A percentile compares a stretch with the other conserved stretches of the same genome.
These are phyloP conservation scores for Colletotrichum australisinense DNA, from an alignment of 2,329 filamentous ascomycete species.

Conservation along the genomic window DNA sequence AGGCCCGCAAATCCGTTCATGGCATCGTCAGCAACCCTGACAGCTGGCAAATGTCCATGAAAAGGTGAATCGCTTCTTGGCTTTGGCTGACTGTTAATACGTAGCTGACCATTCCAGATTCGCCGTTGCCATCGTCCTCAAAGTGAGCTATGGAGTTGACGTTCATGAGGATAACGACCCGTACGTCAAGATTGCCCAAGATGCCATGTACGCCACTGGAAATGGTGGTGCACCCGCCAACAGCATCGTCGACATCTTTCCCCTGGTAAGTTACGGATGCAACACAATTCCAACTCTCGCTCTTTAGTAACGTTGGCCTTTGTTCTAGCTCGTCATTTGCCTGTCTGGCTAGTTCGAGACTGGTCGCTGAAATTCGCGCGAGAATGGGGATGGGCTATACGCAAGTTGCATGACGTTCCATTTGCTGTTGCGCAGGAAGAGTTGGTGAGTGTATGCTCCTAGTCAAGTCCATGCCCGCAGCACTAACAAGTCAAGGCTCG, in stretches of 20 bases:
- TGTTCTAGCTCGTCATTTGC: conserved; percentile 50
- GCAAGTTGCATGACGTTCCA: conserved; percentile 46
- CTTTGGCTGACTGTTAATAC: not conserved
- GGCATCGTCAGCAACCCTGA: conserved; percentile 36
- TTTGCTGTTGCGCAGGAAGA: conserved; percentile 43
- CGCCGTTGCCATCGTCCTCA: conserved; percentile 46
- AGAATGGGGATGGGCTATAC: conserved; percentile 48
- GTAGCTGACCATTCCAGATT: conserved; percentile 37
- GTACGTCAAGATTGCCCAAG: conserved; percentile 40
- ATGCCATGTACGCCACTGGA: conserved; percentile 42
- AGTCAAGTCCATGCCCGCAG: conserved; percentile 30
- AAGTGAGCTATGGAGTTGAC: conserved; percentile 46
- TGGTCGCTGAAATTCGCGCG: conserved; percentile 47
- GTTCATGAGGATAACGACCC: conserved; percentile 43
- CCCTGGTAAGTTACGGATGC: conserved; percentile 44
- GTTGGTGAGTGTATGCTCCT: conserved; percentile 37
- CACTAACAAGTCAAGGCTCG: conserved; percentile 28
- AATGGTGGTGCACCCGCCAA: conserved; percentile 46
- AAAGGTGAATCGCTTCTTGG: conserved; percentile 12
- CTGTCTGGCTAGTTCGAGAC: conserved; percentile 47
- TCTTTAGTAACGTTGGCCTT: conserved; percentile 39
- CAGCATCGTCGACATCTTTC: conserved; percentile 61
- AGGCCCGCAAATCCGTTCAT: conserved; percentile 43
- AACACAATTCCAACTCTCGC: conserved; percentile 29
- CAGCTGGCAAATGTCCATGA: conserved; percentile 38